phyloP scores from a whole-genome alignment of 495 filamentous ascomycete species.

The Staphylotrichum longicolle region DNA sequence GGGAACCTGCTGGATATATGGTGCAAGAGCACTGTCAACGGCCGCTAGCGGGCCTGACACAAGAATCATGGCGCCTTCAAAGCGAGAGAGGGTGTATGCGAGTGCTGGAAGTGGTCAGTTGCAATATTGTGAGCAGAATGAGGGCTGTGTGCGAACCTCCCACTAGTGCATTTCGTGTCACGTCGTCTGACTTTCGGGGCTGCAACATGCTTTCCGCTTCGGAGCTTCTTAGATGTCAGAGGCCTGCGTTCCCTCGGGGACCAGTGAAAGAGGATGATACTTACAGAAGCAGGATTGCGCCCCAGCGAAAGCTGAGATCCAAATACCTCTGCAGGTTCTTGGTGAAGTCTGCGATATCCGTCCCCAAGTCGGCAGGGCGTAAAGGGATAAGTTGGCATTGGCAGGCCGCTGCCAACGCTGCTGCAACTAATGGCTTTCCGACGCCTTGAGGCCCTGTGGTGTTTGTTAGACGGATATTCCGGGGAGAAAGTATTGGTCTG shows the following conservation, averaged over 20 bases:
- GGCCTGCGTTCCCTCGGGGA: no score
- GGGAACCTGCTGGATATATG: neutral
- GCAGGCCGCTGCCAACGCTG: neutral
- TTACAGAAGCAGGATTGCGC: neutral
- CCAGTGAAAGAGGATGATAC: neutral
- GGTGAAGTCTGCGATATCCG: neutral
- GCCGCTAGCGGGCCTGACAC: neutral
- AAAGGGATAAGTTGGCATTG: neutral
- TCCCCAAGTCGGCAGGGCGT: neutral
- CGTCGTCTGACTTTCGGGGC: neutral
- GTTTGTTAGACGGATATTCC: no score
- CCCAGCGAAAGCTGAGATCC: slow-evolving; percentile 4
- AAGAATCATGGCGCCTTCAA: slow-evolving; percentile 1
- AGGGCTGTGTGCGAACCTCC: neutral
- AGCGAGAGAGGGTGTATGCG: neutral
- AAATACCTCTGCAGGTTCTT: neutral
- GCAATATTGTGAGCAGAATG: no score
- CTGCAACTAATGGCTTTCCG: neutral
- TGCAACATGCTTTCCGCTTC: slow-evolving; percentile 2
- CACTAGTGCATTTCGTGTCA: neutral
- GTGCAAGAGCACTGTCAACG: neutral
- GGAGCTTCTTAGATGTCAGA: neutral
- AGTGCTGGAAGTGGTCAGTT: neutral
- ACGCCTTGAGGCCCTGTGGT: neutral
- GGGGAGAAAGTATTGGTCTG: no score